Percentiles rank a stretch among this genome's conserved stretches.
These are phyloP conservation scores for Plasmodium inui DNA, from an alignment of 169 alveolate genomes.

Conservation along the genomic window DNA sequence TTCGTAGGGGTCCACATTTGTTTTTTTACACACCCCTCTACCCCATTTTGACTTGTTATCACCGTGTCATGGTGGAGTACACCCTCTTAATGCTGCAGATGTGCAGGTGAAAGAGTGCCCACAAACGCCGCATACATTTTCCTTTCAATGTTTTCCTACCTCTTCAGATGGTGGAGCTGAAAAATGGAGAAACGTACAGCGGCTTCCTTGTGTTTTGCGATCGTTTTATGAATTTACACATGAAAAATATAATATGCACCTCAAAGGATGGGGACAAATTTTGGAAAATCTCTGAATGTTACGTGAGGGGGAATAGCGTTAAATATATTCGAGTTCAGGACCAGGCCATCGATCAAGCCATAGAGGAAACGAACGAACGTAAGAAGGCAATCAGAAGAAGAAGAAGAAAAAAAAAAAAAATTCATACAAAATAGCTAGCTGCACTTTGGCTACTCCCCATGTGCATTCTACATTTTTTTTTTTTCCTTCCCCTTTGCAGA, in stretches of 20 bases:
- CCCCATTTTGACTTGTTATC: not conserved
- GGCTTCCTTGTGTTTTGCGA: conserved; percentile 88
- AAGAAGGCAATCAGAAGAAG: not conserved
- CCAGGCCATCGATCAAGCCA: conserved; percentile 85
- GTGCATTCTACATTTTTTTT: not conserved
- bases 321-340: conserved; percentile 88
- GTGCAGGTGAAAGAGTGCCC: not conserved
- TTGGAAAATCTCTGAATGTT: conserved; percentile 88
- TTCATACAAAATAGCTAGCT: conserved; percentile 1
- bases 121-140: not conserved
- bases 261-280: conserved; percentile 88
- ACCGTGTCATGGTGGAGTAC: not conserved
- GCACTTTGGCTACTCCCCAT: not conserved
- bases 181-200: conserved; percentile 90
- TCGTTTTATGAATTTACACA: conserved; percentile 88
- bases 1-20: not conserved
- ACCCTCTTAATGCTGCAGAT: not conserved
- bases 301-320: conserved; percentile 88
- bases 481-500: conserved; percentile 6
- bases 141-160: not conserved
- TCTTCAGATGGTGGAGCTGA: conserved; percentile 87
- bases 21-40: not conserved
- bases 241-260: conserved; percentile 87
- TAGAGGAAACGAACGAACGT: conserved; percentile 84
- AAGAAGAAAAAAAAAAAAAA: not conserved